Base-by-base conservation (phyloP, 75 land plant species). In the Sequoia sempervirens region DNA sequence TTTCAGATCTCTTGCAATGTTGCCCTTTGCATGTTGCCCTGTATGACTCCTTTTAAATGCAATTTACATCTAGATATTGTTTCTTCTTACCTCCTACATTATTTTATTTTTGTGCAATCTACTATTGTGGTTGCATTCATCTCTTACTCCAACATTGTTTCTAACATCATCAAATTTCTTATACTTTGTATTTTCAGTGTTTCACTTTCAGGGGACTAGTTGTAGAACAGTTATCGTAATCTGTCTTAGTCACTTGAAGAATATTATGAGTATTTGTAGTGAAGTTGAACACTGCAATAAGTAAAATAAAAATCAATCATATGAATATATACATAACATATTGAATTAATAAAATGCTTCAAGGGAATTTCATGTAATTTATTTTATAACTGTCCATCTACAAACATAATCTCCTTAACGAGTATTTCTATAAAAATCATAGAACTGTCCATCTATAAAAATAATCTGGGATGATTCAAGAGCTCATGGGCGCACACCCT, bases 221-320 rank as follows among this genome's bases (percentile, higher is more conserved):
- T 1, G 43, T 0, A 28, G 30, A n/a, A n/a, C n/a, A n/a, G n/a
- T n/a, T n/a, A n/a, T n/a, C n/a, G n/a, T n/a, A n/a, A n/a, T n/a
- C n/a, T n/a, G n/a, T n/a, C n/a, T n/a, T n/a, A 20, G 70, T 86
- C 43, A 88, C 88, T 78, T 50, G 28, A 38, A 74, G 38, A 10
- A 86, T 85, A 47, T 83, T 58, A 7, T 88, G 88, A 1, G 2
- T n/a, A 2, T 70, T 88, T 72, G 15, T 43, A 3, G 76, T 32
- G 85, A 82, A 88, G 32, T 86, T 83, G 61, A 88, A 88, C 66
- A 80, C 89, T 88, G 80, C 89, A 85, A 7, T 61, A 61, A 23
- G 66, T 23, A 23, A 61, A 61, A 26, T 23, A 1, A 61, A 61
- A 61, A 61, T 61, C 66, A 61, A 28, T 61, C 66, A 20, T 56